Evolutionary conservation across 2,329 filamentous ascomycete species (phyloP), one percentile per base, ranked within the genome.

Genomic region (Sporothrix pallida): DNA sequence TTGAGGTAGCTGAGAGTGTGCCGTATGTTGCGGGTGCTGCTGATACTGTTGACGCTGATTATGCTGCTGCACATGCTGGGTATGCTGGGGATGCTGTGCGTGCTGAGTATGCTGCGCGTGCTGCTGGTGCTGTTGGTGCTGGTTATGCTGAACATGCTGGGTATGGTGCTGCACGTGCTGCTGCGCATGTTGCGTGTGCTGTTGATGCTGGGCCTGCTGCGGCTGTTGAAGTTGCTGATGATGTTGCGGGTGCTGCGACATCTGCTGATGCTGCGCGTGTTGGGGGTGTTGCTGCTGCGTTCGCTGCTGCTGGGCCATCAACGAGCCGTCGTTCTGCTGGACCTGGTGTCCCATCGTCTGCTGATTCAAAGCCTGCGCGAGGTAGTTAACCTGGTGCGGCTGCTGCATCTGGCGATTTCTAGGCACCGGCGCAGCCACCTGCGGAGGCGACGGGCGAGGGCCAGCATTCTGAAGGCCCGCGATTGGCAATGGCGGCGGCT

Each of bases 341-440:
- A 76, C 74, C 70, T 78, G 80, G n/a, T 82, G 81, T 10, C 76
- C 75, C 71, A 81, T 77, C 9, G 77, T 74, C 72, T 80, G 80
- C 69, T 81, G 79, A 62, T 81, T 81, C 60, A 82, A 75, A n/a
- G 80, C 77, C 76, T 81, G 81, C 20, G 81, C 78, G n/a, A 81
- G 77, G 73, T 83, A 83, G 67, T 75, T 78, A 20, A 80, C 77
- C 23, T 78, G 72, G 44, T 78, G 78, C 63, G 81, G 81, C 58
- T 83, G 79, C 76, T 82, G 81, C 80, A 86, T 85, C 81, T 84
- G 86, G 74, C 78, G 85, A 82, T 70, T 84, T 81, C 74, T 84
- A 81, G 74, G 84, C 81, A 74, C 82, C 82, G 86, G 83, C 58
- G 85, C 83, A 77, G 85, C 85, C 73, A 87, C 82, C 72, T 86